Percentiles rank a stretch among this genome's conserved stretches.
These are phyloP conservation scores for Cucumis hystrix DNA, from an alignment of 306 rosid species.

Conservation along the genomic window DNA sequence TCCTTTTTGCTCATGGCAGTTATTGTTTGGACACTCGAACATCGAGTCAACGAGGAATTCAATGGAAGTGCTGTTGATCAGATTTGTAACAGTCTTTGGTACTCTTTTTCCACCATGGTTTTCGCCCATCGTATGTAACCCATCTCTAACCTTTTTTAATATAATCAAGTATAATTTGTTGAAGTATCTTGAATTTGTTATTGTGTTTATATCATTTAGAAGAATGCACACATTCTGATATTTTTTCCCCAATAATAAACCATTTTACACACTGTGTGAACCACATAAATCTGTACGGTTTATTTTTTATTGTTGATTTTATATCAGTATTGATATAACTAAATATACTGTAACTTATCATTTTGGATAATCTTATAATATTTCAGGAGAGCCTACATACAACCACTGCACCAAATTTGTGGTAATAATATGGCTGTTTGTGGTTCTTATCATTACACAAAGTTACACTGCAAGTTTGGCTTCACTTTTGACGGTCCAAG, in stretches of 20 bases:
- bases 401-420: conserved; percentile 43
- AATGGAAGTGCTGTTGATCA: conserved; percentile 16
- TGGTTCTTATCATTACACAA: conserved; percentile 41
- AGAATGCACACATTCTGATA: no score
- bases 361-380: background rate
- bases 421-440: conserved; percentile 44
- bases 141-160: background rate
- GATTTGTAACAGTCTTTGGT: conserved; percentile 40
- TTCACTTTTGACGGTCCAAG: conserved; percentile 42
- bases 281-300: no score
- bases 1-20: conserved; percentile 25
- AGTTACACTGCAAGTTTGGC: conserved; percentile 69
- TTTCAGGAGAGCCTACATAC: conserved; percentile 30
- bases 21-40: conserved; percentile 35
- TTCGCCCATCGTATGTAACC: conserved; percentile 36
- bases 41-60: conserved; percentile 22
- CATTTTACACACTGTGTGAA: no score
- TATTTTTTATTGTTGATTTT: no score
- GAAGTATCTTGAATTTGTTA: no score
- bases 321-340: no score
- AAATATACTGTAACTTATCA: no score
- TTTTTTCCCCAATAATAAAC: no score
- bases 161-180: no score
- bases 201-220: no score
- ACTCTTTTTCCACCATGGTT: conserved; percentile 55